Percentiles rank a stretch among this genome's conserved stretches.
Evolutionary conservation across 2,329 filamentous ascomycete species (phyloP).

Genomic region (Chalaropsis ovoidea): DNA sequence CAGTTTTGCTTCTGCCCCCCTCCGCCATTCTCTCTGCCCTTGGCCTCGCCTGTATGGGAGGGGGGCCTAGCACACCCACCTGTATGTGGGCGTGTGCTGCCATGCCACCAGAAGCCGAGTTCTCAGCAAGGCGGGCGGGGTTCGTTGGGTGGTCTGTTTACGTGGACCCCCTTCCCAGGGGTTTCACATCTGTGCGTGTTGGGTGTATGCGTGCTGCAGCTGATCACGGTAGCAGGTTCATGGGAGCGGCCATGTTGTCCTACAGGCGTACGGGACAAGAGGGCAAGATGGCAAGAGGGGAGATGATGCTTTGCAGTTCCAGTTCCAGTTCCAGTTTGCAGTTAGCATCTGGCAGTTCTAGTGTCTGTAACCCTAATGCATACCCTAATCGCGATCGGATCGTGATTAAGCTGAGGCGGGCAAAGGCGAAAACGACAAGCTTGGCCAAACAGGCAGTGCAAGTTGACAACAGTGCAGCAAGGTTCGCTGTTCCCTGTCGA

Average conservation of each 20-base stretch:
- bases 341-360: not conserved
- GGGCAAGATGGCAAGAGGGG: not conserved
- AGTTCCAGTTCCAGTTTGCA: not conserved
- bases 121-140: not conserved
- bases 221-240: not conserved
- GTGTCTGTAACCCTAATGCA: not conserved
- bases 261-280: not conserved
- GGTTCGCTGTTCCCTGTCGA: no score
- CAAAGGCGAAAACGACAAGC: not conserved
- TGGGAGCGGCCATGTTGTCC: not conserved
- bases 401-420: not conserved
- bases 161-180: not conserved
- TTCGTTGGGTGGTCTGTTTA: conserved; percentile 9
- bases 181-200: conserved; percentile 2
- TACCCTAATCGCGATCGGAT: not conserved
- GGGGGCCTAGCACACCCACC: no score
- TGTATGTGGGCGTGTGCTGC: not conserved
- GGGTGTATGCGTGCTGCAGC: not conserved
- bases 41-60: not conserved
- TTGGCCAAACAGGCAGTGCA: conserved; percentile 8
- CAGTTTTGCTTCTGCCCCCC: not conserved
- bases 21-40: not conserved
- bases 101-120: not conserved
- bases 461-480: not conserved
- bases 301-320: not conserved